phyloP scores from a whole-genome alignment of 2,329 filamentous ascomycete genomes.

The Acrocalymma vagum region DNA sequence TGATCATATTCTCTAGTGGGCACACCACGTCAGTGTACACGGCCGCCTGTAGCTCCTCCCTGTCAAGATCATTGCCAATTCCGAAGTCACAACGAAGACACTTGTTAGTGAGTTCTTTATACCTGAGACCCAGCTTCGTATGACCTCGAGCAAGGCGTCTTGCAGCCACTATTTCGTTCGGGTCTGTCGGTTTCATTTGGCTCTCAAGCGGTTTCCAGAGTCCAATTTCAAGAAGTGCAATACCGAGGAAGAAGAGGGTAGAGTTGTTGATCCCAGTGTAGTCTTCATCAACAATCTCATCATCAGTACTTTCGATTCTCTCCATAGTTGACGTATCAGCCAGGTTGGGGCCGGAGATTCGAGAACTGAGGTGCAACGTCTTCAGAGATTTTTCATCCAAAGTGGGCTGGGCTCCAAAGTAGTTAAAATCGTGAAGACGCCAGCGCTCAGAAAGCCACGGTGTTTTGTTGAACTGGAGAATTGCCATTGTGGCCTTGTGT shows the following conservation, averaged over 20 bases:
- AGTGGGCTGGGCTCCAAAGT: slow-evolving; percentile 12
- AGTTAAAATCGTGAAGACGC: slow-evolving; percentile 24
- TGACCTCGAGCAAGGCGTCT: slow-evolving; percentile 23
- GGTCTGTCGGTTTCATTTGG: slow-evolving; percentile 22
- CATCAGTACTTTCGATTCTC: slow-evolving; percentile 14
- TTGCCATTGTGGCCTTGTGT: slow-evolving; percentile 21
- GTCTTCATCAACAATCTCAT: slow-evolving; percentile 19
- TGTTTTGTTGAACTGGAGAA: slow-evolving; percentile 28
- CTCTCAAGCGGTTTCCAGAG: slow-evolving; percentile 30
- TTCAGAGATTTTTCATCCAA: slow-evolving; percentile 19
- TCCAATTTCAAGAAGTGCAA: slow-evolving; percentile 34
- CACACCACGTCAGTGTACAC: slow-evolving; percentile 35
- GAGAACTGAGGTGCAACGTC: slow-evolving; percentile 27
- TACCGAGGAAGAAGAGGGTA: slow-evolving; percentile 31
- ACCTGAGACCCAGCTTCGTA: slow-evolving; percentile 23
- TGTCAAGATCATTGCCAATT: slow-evolving; percentile 27
- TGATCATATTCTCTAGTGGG: slow-evolving; percentile 25
- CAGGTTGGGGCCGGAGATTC: slow-evolving; percentile 11
- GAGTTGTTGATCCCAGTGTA: slow-evolving; percentile 32
- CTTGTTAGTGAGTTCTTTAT: slow-evolving; percentile 24
- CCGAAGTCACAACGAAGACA: slow-evolving; percentile 30
- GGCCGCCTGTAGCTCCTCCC: slow-evolving; percentile 28
- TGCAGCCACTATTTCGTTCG: slow-evolving; percentile 26
- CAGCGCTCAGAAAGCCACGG: slow-evolving; percentile 30
- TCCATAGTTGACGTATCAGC: slow-evolving; percentile 16